Percentiles rank a stretch among this genome's conserved stretches.
Conservation (phyloP, 139 green algal genomes). For the Chlamydomonas sp. region DNA sequence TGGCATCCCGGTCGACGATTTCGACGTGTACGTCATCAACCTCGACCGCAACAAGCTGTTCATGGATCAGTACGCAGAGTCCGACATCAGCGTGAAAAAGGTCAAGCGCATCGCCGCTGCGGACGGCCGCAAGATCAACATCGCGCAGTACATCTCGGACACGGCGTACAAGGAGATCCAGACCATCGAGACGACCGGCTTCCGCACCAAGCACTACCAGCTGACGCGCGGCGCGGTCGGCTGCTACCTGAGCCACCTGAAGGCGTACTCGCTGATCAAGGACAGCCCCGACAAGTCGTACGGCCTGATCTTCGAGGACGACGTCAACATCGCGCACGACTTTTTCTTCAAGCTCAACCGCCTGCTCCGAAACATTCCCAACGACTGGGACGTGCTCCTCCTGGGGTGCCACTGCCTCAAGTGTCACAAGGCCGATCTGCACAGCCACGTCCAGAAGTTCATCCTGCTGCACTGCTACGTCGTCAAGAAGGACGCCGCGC, state of each 20-base stretch:
- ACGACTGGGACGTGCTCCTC: constrained; percentile 4
- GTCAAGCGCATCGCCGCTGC: too few species aligned
- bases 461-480: background rate
- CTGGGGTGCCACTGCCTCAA: background rate
- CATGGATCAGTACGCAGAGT: too few species aligned
- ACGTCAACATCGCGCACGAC: background rate
- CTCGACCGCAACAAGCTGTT: too few species aligned
- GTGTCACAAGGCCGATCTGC: too few species aligned
- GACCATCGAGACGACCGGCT: background rate
- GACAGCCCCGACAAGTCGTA: background rate
- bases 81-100: too few species aligned
- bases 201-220: constrained; percentile 6
- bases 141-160: background rate
- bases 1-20: too few species aligned
- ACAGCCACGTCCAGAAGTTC: background rate
- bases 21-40: too few species aligned
- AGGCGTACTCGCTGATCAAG: background rate
- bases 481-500: background rate
- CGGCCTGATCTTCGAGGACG: background rate
- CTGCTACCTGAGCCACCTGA: constrained; percentile 5
- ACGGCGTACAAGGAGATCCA: background rate
- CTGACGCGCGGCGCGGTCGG: background rate
- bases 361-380: background rate
- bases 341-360: background rate
- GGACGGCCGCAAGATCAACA: background rate